Conservation (phyloP, 2,329 filamentous ascomycete species). For the Alternaria sp. region DNA sequence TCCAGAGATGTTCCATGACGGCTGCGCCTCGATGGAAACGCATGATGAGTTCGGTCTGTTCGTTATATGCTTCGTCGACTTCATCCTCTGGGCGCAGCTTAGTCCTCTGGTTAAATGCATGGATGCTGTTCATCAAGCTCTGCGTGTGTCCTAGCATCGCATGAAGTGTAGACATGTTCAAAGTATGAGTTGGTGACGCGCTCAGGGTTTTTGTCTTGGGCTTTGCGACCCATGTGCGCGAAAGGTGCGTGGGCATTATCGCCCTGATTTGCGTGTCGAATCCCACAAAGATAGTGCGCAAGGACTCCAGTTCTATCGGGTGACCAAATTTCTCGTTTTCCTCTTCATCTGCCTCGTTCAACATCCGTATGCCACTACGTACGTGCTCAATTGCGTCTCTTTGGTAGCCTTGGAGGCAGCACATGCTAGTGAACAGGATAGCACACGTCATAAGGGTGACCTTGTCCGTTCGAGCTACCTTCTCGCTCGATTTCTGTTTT, state of each 20-base stretch:
- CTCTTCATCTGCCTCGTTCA: conserved; percentile 38
- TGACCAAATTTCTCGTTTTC: conserved; percentile 18
- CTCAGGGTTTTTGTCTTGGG: conserved; percentile 19
- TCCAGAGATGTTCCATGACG: conserved; percentile 16
- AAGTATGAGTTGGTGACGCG: conserved; percentile 8
- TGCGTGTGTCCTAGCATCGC: conserved; percentile 32
- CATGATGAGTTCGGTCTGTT: conserved; percentile 12
- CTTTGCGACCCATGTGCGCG: conserved; percentile 36
- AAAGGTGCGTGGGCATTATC: conserved; percentile 34
- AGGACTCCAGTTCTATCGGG: conserved; percentile 36
- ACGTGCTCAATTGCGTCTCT: conserved; percentile 40
- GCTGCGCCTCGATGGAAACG: conserved; percentile 18
- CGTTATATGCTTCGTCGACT: conserved; percentile 17
- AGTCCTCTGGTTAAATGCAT: conserved; percentile 35
- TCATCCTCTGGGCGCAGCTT: conserved; percentile 23
- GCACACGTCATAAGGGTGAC: conserved; percentile 44
- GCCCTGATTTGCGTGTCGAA: conserved; percentile 43
- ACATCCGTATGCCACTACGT: conserved; percentile 41
- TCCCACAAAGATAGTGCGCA: conserved; percentile 42
- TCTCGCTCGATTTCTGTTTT: conserved; percentile 10
- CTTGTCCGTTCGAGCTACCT: conserved; percentile 27
- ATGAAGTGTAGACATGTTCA: conserved; percentile 19
- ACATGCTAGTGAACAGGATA: conserved; percentile 43
- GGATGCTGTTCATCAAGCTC: conserved; percentile 33
- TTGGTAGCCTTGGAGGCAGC: conserved; percentile 46